Percentiles rank a stretch among this genome's conserved stretches.
Conservation (phyloP, 2,329 filamentous ascomycete genomes). For the Amylocarpus encephaloides region DNA sequence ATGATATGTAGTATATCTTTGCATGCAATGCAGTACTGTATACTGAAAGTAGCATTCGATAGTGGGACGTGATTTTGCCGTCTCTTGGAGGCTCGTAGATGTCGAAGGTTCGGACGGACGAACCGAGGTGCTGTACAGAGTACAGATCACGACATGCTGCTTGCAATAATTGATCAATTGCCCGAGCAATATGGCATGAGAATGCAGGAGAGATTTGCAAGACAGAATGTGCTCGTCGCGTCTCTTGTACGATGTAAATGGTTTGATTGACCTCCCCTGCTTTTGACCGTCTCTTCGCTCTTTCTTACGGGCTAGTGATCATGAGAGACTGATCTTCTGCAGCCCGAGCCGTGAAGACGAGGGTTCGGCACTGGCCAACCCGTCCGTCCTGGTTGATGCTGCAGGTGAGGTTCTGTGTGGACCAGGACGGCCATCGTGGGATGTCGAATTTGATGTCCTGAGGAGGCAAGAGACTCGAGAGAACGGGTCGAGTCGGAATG, state of each 20-base stretch:
- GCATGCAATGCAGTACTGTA: not conserved
- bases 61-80: not conserved
- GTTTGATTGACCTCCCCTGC: not conserved
- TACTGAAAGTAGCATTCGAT: not conserved
- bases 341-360: not conserved
- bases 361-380: too few relatives aligned
- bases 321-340: not conserved
- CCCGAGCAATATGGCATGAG: not conserved
- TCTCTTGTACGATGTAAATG: not conserved
- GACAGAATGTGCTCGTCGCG: not conserved
- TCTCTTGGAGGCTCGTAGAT: not conserved
- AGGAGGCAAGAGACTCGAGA: too few relatives aligned
- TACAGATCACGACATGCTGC: not conserved
- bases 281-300: not conserved
- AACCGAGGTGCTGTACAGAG: not conserved
- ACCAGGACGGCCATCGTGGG: too few relatives aligned
- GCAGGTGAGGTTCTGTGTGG: too few relatives aligned
- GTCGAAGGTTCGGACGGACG: not conserved
- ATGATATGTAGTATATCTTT: not conserved
- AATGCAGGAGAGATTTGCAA: not conserved
- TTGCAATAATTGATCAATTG: not conserved
- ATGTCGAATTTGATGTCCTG: too few relatives aligned
- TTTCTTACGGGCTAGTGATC: not conserved
- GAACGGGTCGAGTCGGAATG: too few relatives aligned
- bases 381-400: too few relatives aligned